Conservation (phyloP, 257 asterid genomes). For the Solanum arcanum region DNA sequence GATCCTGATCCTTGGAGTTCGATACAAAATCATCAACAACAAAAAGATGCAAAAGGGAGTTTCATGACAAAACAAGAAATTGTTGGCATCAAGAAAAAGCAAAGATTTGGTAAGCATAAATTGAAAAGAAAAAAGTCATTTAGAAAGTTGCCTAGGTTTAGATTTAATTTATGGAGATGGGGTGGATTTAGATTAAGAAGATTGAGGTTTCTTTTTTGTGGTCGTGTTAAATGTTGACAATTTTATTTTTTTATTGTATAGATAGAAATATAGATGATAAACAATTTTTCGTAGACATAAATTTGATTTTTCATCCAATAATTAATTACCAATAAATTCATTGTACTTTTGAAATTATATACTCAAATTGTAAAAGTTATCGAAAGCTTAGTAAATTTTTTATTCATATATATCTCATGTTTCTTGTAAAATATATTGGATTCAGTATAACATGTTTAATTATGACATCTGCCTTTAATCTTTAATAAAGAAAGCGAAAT, state of each 20-base stretch:
- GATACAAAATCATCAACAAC: not conserved
- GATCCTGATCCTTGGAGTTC: conserved; percentile 70
- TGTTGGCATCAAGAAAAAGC: not conserved
- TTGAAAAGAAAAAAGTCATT: conserved; percentile 37
- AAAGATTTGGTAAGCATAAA: conserved; percentile 4
- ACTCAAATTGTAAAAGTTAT: not conserved
- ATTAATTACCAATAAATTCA: not conserved
- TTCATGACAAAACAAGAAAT: not conserved
- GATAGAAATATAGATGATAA: not conserved
- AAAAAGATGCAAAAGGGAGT: not conserved
- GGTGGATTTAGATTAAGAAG: conserved; percentile 34
- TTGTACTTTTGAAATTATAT: not conserved
- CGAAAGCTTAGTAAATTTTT: not conserved
- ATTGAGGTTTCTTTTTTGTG: conserved; percentile 27
- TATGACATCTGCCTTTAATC: not conserved
- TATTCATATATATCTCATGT: not conserved
- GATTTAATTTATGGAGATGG: conserved; percentile 27
- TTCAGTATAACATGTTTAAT: not conserved
- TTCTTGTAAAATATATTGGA: not conserved
- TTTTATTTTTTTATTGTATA: not conserved
- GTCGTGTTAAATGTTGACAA: conserved; percentile 12
- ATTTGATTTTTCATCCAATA: not conserved
- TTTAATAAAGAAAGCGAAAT: not conserved
- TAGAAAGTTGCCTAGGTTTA: conserved; percentile 38
- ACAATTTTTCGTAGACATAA: not conserved